These are phyloP conservation scores for Aspergillus hiratsukae DNA, from an alignment of 2,329 filamentous ascomycete species.

Conservation along the genomic window DNA sequence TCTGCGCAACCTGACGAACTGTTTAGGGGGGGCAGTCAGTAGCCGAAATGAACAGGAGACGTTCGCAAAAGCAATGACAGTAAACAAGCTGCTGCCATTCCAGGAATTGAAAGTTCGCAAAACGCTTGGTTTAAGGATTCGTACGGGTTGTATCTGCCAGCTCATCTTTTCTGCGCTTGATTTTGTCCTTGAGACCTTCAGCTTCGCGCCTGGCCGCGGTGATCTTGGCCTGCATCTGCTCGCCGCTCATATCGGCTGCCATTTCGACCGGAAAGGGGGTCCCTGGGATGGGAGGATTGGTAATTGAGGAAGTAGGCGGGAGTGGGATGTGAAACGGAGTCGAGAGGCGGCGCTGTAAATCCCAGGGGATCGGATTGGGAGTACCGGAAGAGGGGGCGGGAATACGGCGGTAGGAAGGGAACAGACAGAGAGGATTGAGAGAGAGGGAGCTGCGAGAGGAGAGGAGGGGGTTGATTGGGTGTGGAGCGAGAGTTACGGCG, in stretches of 20 bases:
- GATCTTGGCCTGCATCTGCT: conserved; percentile 84
- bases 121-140: conserved; percentile 36
- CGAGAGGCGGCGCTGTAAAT: conserved; percentile 34
- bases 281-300: conserved; percentile 20
- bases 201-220: conserved; percentile 93
- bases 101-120: background rate
- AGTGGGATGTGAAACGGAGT: conserved; percentile 9
- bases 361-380: conserved; percentile 14
- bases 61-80: background rate
- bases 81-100: background rate
- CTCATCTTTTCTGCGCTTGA: conserved; percentile 99
- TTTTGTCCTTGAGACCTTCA: conserved; percentile 94
- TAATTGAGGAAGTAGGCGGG: conserved; percentile 15
- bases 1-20: conserved; percentile 91
- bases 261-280: conserved; percentile 30
- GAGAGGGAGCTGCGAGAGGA: conserved; percentile 5
- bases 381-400: conserved; percentile 7
- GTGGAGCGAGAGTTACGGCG: conserved; percentile 22
- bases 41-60: conserved; percentile 9
- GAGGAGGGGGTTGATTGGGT: conserved; percentile 18
- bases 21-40: conserved; percentile 29
- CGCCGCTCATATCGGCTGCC: conserved; percentile 47
- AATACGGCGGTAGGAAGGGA: conserved; percentile 7
- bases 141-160: conserved; percentile 95
- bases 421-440: background rate